Evolutionary conservation across 148 eudicot species (phyloP).

Genomic region (Amaranthus hypochondriacus): DNA sequence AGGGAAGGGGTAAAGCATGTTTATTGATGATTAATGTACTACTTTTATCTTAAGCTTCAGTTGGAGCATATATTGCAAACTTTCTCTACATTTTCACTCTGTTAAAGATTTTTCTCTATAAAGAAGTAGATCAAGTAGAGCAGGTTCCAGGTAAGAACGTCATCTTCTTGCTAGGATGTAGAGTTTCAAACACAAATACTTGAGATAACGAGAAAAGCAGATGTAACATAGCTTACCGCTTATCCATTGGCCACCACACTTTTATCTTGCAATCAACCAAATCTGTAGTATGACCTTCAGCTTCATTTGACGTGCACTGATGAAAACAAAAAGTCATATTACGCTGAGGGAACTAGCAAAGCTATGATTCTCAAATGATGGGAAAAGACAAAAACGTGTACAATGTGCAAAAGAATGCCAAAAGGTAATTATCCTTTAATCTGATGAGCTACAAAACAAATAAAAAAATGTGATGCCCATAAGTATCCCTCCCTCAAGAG

Average conservation of each 20-base stretch:
- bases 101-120: too few species aligned
- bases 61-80: too few species aligned
- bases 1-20: too few species aligned
- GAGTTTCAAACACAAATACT: too few species aligned
- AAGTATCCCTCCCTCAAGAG: not conserved
- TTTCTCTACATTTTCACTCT: too few species aligned
- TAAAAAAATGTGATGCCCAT: not conserved
- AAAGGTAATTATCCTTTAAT: not conserved
- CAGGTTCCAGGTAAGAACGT: too few species aligned
- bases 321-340: slow-evolving; percentile 14
- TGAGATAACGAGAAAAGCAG: too few species aligned
- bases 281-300: slow-evolving; percentile 49
- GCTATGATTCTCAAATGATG: not conserved
- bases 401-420: not conserved
- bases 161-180: too few species aligned
- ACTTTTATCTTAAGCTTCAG: too few species aligned
- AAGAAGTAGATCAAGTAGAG: too few species aligned
- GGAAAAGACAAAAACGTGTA: too few species aligned
- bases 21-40: too few species aligned
- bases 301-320: slow-evolving; percentile 68
- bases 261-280: slow-evolving; percentile 77
- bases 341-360: slow-evolving; percentile 2
- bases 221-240: slow-evolving; percentile 48
- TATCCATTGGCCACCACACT: slow-evolving; percentile 99
- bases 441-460: not conserved